Evolutionary conservation across 2,329 filamentous ascomycete genomes (phyloP), one percentile per base, ranked within the genome.

Genomic region (Aspergillus costaricaensis): DNA sequence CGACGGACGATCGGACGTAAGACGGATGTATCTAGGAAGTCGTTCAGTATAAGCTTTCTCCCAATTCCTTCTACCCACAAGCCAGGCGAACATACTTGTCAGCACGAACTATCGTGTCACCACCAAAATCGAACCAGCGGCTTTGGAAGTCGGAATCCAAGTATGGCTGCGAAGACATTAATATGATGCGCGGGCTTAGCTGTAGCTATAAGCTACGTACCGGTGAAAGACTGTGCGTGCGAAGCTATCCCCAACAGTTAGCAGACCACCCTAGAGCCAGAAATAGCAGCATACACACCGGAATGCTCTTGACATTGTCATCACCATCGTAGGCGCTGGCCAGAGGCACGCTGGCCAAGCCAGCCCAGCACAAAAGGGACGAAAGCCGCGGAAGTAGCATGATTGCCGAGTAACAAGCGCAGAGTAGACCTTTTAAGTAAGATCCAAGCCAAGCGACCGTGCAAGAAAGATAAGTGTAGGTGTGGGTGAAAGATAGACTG

Each of bases 51-150:
- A 38, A 39, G 57, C 58, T 53, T 41, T 43, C 15, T 8, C 38
- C 32, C 32, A 14, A 4, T 32, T 1, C 30, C 10, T 32, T 6
- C 44, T 25, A 19, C 23, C 21, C 38, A 36, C 49, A 38, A 17
- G 15, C n/a, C 39, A 30, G 2, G 38, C 39, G 10, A 32, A 62
- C 58, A 61, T 74, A 83, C 80, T 86, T 83, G 72, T 90, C 87
- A 64, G 86, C 84, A 67, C 87, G 83, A 72, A 97, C 85, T 70
- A 99, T 89, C 43, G 94, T 92, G 80, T 96, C 92, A 74, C 94
- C 95, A 75, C 95, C 95, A 85, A 96, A 99, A 81, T 99, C 95
- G 80, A 94, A 99, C 94, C 95, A 99, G 75, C 95, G 89, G 81
- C 91, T 96, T 81, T 96, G 91, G 89, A 98, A 93, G 78, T 98